Evolutionary conservation across 2,329 filamentous ascomycete species (phyloP).

Genomic region (Pseudocercospora pini-densiflorae): DNA sequence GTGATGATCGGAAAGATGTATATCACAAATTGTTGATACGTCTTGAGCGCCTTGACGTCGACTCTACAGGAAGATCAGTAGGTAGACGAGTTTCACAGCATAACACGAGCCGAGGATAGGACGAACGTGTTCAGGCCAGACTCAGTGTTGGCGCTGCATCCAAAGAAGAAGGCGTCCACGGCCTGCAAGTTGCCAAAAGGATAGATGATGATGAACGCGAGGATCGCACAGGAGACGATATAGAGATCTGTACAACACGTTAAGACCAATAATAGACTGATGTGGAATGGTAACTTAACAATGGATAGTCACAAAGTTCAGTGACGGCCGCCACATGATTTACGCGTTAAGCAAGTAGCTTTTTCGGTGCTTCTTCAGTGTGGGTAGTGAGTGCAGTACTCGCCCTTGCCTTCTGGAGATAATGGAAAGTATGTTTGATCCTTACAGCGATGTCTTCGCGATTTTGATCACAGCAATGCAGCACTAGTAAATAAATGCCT

Average conservation of each 20-base stretch:
- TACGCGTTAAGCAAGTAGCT: background rate
- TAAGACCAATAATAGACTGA: background rate
- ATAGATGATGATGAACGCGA: slow-evolving; percentile 45
- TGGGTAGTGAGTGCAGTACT: too few species aligned
- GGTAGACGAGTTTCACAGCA: background rate
- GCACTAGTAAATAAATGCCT: too few species aligned
- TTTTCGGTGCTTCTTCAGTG: too few species aligned
- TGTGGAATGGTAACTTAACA: slow-evolving; percentile 11
- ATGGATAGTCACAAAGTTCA: slow-evolving; percentile 15
- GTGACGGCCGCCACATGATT: slow-evolving; percentile 7
- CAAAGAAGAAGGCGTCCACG: slow-evolving; percentile 57
- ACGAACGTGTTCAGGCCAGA: slow-evolving; percentile 57
- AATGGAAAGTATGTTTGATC: too few species aligned
- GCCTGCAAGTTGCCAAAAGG: slow-evolving; percentile 48
- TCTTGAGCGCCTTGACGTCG: slow-evolving; percentile 55
- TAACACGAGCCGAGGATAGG: background rate
- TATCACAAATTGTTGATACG: slow-evolving; percentile 58
- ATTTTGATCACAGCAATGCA: too few species aligned
- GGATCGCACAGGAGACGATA: slow-evolving; percentile 44
- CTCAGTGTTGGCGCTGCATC: slow-evolving; percentile 55
- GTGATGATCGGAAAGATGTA: slow-evolving; percentile 57
- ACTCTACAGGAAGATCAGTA: slow-evolving; percentile 41
- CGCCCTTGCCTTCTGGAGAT: too few species aligned
- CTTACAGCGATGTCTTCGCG: too few species aligned
- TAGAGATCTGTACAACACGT: slow-evolving; percentile 44